Base-by-base conservation (phyloP, 495 filamentous ascomycete genomes). In the Opeltia flavorubescens region DNA sequence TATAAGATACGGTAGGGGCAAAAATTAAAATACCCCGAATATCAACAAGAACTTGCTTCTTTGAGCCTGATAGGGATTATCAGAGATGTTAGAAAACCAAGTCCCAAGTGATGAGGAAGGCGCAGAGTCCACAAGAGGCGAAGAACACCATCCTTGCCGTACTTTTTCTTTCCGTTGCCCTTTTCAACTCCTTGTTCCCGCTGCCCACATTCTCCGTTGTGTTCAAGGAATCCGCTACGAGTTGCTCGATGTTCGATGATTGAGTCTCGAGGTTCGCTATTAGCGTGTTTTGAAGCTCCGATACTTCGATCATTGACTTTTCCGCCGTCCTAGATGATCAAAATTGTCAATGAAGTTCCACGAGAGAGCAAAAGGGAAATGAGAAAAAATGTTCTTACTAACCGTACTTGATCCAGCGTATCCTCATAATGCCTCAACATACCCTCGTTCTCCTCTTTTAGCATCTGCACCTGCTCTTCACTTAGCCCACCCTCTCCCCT, bases 341-440 rank as follows among this genome's bases (percentile, higher is more conserved):
- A 48, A 42, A 5, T 27, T 25, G n/a, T 35, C 17, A 35, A 39
- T 25, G 18, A 26, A 33, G 41, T 2, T 3, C 20, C 23, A 21
- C 7, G 28, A 1, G 11, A 21, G 18, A 3, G 34, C 12, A 24
- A 34, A 31, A 28, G 0, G 41, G 31, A 26, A 17, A n/a, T 18
- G 31, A 11, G 25, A 42, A 48, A n/a, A n/a, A n/a, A n/a, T n/a
- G n/a, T n/a, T n/a, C n/a, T n/a, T 25, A 74, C 81, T 49, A 71
- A 91, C 86, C 81, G 84, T 49, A 96, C 86, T 74, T 95, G 89
- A 57, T 89, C 81, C 59, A 95, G 67, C 0, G 83, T 86, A 62
- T 83, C 84, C 61, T 95, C 84, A 61, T 89, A 94, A 62, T 94
- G 84, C 62, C 78, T 82, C 43, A 96, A 64, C 83, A 98, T 86